A percentile compares a stretch with the other conserved stretches of the same genome.
phyloP scores from a whole-genome alignment of 2,329 filamentous ascomycete genomes.

The Apiospora kogelbergensis region DNA sequence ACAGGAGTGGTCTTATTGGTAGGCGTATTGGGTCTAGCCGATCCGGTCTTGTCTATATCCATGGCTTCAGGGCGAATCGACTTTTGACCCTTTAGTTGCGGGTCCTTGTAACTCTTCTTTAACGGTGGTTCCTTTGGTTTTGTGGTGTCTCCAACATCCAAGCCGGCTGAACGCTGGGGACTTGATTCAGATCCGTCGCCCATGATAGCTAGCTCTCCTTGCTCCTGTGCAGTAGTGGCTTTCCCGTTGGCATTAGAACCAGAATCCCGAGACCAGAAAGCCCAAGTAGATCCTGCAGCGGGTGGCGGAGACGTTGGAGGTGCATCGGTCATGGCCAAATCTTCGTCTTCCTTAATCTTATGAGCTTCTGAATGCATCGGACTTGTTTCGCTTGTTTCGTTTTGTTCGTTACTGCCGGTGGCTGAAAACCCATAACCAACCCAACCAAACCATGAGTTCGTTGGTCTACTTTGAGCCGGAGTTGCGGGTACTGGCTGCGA shows the following conservation, averaged over 20 bases:
- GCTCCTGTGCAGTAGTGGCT: conserved; percentile 33
- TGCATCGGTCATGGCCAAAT: conserved; percentile 46
- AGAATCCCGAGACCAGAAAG: conserved; percentile 72
- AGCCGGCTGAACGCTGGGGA: conserved; percentile 46
- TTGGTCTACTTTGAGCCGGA: conserved; percentile 22
- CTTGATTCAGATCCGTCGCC: conserved; percentile 57
- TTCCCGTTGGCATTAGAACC: conserved; percentile 35
- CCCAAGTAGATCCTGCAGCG: conserved; percentile 68
- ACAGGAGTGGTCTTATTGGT: conserved; percentile 26
- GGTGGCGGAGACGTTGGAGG: conserved; percentile 35
- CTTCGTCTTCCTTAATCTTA: conserved; percentile 33
- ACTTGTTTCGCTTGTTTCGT: conserved; percentile 14
- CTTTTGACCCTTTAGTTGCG: conserved; percentile 41
- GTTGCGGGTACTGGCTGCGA: conserved; percentile 18
- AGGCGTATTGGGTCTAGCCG: conserved; percentile 35
- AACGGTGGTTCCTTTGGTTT: conserved; percentile 34
- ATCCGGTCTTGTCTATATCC: conserved; percentile 40
- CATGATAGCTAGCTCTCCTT: conserved; percentile 57
- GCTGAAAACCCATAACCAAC: conserved; percentile 22
- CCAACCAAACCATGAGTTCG: conserved; percentile 38
- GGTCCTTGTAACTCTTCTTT: conserved; percentile 28
- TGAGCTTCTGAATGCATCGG: conserved; percentile 22
- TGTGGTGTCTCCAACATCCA: conserved; percentile 37
- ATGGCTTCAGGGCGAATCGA: conserved; percentile 46
- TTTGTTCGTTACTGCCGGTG: conserved; percentile 14